Base-by-base conservation (phyloP, 495 filamentous ascomycete genomes). In the Tetracladium setigerum region DNA sequence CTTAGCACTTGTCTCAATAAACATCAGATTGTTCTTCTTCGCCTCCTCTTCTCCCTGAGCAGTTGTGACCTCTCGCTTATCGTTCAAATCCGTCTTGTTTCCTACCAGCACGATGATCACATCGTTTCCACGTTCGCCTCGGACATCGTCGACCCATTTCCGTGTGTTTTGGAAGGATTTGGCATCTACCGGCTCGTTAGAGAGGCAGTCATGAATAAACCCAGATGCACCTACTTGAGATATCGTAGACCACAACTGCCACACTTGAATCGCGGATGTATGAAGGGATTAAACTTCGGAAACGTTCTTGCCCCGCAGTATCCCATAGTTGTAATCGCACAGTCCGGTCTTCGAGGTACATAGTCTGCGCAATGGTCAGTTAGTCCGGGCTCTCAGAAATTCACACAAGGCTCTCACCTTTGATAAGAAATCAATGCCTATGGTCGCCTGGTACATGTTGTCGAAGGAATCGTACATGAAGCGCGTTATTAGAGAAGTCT, bases 381-480 rank as follows among this genome's bases (percentile, higher is more conserved):
- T 38, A 27, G 64, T 65, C 48, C 30, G 11, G n/a, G 27, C 37
- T 27, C 44, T 43, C 4, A 1, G 19, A 30, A 42, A 2, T n/a
- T 32, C 11, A 8, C 39, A 31, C 30, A 18, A 47, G 6, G 36
- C 27, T 30, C 38, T 16, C 76, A 86, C 88, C 82, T 98, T 98
- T 54, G 90, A 96, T 53, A 98, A 81, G 63, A 98, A 98, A 71
- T 98, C 92, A 69, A 98, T 98, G 64, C 92, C 92, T 61, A 98
- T 98, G 44, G 92, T 98, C 37, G 92, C 92, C 69, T 98, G 92
- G 68, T 98, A 98, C 79, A 90, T 97, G 71, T 95, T 95, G 74
- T 98, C 94, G 78, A 98, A 98, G 30, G 92, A 95, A 69, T 98
- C 92, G 75, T 98, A 98, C 92, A 98, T 98, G 73, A 98, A 98